Evolutionary conservation across 148 eudicot species (phyloP), one percentile per base, ranked within the genome.

Genomic region (Cornus controversa): DNA sequence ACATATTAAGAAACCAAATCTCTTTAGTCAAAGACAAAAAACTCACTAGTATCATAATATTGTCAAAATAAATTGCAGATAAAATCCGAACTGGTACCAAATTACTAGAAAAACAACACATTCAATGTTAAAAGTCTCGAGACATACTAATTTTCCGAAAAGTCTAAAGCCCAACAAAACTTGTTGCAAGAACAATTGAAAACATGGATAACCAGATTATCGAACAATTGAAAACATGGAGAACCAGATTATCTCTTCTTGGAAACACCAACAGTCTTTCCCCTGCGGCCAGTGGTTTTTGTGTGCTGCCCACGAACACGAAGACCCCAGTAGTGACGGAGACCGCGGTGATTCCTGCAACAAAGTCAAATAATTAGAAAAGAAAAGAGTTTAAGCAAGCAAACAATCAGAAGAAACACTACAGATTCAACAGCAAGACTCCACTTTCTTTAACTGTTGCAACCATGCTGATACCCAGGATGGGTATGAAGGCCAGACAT

Each of bases 271-370:
- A 93, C 98, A 74, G 98, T 93, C 94, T 93, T 93, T 73, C 98
- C 98, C 82, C 98, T 88, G 64, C 98, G 98, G 54, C 98, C 98
- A 74, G 98, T 93, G 25, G 98, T 93, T 88, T 93, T 93, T 83
- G 98, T 93, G 86, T 93, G 98, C 83, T 93, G 98, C 25, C 98
- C 98, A 81, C 98, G 98, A 45, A 93, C 98, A 28, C 98, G 86
- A 15, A 93, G 83, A 82, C 96, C 96, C 98, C 98, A 93, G 89
- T 93, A 93, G 82, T 91, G 98, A 77, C 98, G 98, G 22, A 93
- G 94, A 82, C 98, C 98, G 74, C 98, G 93, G 80, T 93, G 98
- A 78, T 93, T 93, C 70, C 98, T 93, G 82, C 26, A 53, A 47
- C 69, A 10, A 50, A 11, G 0, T 8, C 24, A 14, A 36, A 28